phyloP scores from a whole-genome alignment of 208 protist species.

The Naegleria lovaniensis region DNA sequence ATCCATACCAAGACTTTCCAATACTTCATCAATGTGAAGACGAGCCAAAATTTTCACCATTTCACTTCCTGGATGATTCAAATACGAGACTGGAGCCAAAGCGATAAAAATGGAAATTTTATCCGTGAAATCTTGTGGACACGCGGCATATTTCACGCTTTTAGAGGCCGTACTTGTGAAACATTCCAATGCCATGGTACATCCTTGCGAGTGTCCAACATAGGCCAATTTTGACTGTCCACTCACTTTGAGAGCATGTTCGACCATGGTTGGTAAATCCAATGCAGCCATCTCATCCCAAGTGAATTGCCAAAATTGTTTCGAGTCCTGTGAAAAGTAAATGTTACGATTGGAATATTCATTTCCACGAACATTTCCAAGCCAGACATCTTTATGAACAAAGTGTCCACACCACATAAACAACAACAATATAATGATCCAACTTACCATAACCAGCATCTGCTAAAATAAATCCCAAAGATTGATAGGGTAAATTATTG shows the following conservation, averaged over 20 bases:
- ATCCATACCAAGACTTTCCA: conserved; percentile 17
- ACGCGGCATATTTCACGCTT: background rate
- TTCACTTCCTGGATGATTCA: conserved; percentile 16
- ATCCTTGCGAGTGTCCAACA: conserved; percentile 42
- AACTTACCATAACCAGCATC: conserved; percentile 35
- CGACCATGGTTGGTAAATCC: conserved; percentile 35
- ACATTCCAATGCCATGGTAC: conserved; percentile 28
- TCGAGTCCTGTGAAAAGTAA: background rate
- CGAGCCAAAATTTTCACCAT: conserved; percentile 12
- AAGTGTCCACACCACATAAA: too few relatives aligned
- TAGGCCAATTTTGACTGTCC: conserved; percentile 24
- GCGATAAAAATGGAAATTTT: conserved; percentile 40
- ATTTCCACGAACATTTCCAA: conserved; percentile 41
- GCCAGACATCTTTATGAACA: conserved; percentile 45
- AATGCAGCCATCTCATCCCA: conserved; percentile 36
- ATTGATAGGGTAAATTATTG: conserved; percentile 30
- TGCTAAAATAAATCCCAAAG: conserved; percentile 38
- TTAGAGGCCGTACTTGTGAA: background rate
- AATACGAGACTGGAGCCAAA: conserved; percentile 31
- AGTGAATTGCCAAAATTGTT: conserved; percentile 35
- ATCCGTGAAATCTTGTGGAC: conserved; percentile 10
- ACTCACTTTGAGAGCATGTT: conserved; percentile 31
- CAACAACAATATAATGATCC: too few relatives aligned
- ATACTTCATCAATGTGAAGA: conserved; percentile 23
- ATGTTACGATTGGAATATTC: conserved; percentile 18